A percentile compares a stretch with the other conserved stretches of the same genome.
Conservation (phyloP, 768 basidiomycete genomes). For the Mycena indigotica region DNA sequence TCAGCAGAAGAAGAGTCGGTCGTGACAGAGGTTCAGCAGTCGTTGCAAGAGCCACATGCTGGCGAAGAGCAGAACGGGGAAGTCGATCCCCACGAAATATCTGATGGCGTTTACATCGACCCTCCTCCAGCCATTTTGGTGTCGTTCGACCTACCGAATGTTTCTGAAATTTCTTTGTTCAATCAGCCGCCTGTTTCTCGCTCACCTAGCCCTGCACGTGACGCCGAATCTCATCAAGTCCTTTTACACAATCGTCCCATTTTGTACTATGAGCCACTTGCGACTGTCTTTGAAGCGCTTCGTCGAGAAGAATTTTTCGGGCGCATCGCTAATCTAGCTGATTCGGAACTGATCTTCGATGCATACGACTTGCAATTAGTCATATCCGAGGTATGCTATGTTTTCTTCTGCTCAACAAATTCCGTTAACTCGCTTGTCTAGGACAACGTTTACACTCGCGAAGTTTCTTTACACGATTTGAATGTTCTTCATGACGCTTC, state of each 20-base stretch:
- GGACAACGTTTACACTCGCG: constrained; percentile 72
- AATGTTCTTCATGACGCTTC: constrained; percentile 70
- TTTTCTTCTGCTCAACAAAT: background rate
- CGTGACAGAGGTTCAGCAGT: constrained; percentile 31
- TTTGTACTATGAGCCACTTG: constrained; percentile 77
- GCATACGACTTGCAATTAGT: constrained; percentile 69
- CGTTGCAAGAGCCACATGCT: constrained; percentile 52
- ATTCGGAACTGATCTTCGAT: constrained; percentile 68
- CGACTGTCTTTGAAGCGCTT: constrained; percentile 69
- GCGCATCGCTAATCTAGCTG: constrained; percentile 46
- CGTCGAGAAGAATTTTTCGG: constrained; percentile 61
- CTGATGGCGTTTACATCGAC: constrained; percentile 72
- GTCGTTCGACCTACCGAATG: constrained; percentile 41
- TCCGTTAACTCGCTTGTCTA: constrained; percentile 28
- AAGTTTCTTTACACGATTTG: constrained; percentile 72
- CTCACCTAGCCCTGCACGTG: constrained; percentile 27
- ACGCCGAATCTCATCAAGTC: constrained; percentile 20
- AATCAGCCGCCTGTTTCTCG: constrained; percentile 47
- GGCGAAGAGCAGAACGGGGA: constrained; percentile 13
- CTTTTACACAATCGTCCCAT: constrained; percentile 66
- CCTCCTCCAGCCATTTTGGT: constrained; percentile 72
- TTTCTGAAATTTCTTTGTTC: constrained; percentile 53
- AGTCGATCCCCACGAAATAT: constrained; percentile 53
- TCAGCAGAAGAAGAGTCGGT: constrained; percentile 30
- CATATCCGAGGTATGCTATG: constrained; percentile 61